A percentile compares a stretch with the other conserved stretches of the same genome.
phyloP scores from a whole-genome alignment of 495 filamentous ascomycete genomes.

The Hypoxylon subgilvum region DNA sequence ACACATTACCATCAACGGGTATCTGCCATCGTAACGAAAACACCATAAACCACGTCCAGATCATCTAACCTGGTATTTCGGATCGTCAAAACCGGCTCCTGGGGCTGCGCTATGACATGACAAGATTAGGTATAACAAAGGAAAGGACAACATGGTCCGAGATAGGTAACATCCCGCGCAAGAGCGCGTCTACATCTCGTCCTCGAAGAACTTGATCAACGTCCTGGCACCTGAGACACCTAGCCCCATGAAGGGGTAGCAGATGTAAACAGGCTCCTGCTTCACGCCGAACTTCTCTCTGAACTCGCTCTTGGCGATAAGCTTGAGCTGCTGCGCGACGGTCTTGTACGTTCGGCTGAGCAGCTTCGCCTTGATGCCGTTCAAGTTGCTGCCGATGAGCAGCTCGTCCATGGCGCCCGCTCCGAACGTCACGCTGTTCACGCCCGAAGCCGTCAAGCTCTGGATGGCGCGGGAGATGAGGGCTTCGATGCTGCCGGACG shows the following conservation, averaged over 20 bases:
- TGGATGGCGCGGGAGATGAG: slow-evolving; percentile 80
- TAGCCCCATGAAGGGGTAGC: slow-evolving; percentile 79
- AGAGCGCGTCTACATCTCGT: slow-evolving; percentile 53
- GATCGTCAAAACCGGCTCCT: slow-evolving; percentile 1
- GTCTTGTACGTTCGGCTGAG: slow-evolving; percentile 77
- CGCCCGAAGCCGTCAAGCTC: slow-evolving; percentile 64
- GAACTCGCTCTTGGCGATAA: slow-evolving; percentile 85
- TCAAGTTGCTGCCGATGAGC: slow-evolving; percentile 74
- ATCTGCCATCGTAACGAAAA: slow-evolving; percentile 21
- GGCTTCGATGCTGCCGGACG: slow-evolving; percentile 79
- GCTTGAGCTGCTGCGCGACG: slow-evolving; percentile 75
- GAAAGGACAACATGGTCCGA: neutral
- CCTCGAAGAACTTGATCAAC: slow-evolving; percentile 83
- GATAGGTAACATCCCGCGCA: neutral
- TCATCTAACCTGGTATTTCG: slow-evolving; percentile 23
- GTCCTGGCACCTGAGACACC: slow-evolving; percentile 77
- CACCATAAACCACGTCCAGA: slow-evolving; percentile 12
- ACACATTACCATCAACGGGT: slow-evolving; percentile 22
- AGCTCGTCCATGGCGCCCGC: slow-evolving; percentile 72
- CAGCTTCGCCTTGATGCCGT: slow-evolving; percentile 73
- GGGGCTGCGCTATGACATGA: neutral
- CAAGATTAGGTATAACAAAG: no score
- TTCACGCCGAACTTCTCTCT: slow-evolving; percentile 79
- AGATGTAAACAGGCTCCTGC: slow-evolving; percentile 80
- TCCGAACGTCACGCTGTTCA: slow-evolving; percentile 76